Percentiles rank a stretch among this genome's conserved stretches.
Evolutionary conservation across 257 asterid genomes (phyloP).

Genomic region (Lantana camara): DNA sequence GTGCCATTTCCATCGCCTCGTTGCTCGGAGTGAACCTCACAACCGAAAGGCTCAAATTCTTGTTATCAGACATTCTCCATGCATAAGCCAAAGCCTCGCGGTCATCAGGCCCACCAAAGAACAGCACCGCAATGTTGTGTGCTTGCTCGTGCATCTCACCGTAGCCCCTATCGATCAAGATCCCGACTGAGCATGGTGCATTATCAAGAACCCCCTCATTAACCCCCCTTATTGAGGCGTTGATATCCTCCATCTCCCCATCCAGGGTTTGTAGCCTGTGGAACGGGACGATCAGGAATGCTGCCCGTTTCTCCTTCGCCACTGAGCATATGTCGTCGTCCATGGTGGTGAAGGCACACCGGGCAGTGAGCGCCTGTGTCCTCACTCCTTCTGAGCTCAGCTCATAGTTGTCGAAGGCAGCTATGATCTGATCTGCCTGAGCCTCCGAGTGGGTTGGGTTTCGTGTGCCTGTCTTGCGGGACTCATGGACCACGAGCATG

Average conservation of each 20-base stretch:
- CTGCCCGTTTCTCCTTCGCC: constrained; percentile 65
- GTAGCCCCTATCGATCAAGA: constrained; percentile 62
- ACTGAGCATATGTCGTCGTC: constrained; percentile 79
- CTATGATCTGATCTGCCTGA: constrained; percentile 70
- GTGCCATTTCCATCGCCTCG: constrained; percentile 26
- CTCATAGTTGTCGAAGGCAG: constrained; percentile 77
- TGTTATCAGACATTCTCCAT: constrained; percentile 67
- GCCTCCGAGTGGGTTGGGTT: constrained; percentile 60
- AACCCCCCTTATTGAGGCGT: constrained; percentile 58
- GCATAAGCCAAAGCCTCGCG: constrained; percentile 84
- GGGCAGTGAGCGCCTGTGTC: constrained; percentile 67
- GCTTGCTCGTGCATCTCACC: constrained; percentile 42
- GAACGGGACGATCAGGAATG: constrained; percentile 75
- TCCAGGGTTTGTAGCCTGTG: constrained; percentile 54
- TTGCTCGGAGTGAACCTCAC: constrained; percentile 62
- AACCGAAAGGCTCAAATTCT: constrained; percentile 51
- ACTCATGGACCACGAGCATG: constrained; percentile 61
- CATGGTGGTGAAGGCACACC: constrained; percentile 72
- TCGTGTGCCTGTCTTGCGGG: constrained; percentile 49
- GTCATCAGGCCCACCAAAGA: constrained; percentile 86
- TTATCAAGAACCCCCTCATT: constrained; percentile 68
- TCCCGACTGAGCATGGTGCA: constrained; percentile 92
- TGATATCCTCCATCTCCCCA: constrained; percentile 73
- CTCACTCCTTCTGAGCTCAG: constrained; percentile 66
- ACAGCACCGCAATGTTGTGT: constrained; percentile 52